These are phyloP conservation scores for Actinidia chinensis DNA, from an alignment of 179 eudicot species.

Conservation along the genomic window DNA sequence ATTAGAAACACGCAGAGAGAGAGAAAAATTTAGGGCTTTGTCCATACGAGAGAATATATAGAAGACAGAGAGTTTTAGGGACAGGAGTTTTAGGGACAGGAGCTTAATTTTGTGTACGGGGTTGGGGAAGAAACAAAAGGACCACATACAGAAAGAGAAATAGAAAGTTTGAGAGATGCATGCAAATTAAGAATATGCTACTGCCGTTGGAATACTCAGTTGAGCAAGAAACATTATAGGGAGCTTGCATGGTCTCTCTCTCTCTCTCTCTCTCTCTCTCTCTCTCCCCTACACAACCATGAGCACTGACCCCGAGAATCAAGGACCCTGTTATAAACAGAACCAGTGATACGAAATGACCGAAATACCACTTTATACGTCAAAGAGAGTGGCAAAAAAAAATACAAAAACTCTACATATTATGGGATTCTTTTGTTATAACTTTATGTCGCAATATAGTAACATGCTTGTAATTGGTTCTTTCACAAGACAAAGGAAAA, in stretches of 20 bases:
- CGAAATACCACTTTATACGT: neutral
- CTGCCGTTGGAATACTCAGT: slow-evolving; percentile 42
- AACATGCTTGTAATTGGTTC: too few species aligned
- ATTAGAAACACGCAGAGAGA: neutral
- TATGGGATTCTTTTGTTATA: too few species aligned
- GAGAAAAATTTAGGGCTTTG: neutral
- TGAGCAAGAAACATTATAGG: slow-evolving; percentile 43
- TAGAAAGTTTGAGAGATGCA: neutral
- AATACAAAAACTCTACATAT: too few species aligned
- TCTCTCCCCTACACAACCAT: neutral
- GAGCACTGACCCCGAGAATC: neutral
- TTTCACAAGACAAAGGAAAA: too few species aligned
- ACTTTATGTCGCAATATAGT: too few species aligned
- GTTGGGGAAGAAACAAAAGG: too few species aligned
- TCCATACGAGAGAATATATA: neutral
- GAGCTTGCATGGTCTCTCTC: slow-evolving; percentile 10
- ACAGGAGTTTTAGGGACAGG: neutral
- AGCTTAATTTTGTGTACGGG: too few species aligned
- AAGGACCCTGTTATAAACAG: slow-evolving; percentile 8
- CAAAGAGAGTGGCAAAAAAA: too few species aligned
- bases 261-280: slow-evolving; percentile 2
- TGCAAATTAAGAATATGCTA: neutral
- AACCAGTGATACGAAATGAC: neutral
- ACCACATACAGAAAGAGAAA: too few species aligned
- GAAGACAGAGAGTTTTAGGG: neutral